Percentiles rank a stretch among this genome's conserved stretches.
Evolutionary conservation across 495 filamentous ascomycete species (phyloP).

Genomic region (Astrothelium subdiscretum): DNA sequence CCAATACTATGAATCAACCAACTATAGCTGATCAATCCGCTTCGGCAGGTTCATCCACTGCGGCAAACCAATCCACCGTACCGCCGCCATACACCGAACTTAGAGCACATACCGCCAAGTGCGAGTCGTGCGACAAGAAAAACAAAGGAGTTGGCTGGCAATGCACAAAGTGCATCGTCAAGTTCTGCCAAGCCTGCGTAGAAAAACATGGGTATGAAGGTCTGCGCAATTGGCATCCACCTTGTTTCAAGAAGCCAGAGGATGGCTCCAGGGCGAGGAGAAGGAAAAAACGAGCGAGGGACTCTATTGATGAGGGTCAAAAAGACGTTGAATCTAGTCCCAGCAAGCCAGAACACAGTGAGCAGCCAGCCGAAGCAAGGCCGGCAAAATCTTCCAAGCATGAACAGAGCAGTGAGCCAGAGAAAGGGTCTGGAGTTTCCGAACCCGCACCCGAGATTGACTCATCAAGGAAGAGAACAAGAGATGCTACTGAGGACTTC

Average conservation of each 20-base stretch:
- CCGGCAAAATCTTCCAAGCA: not conserved
- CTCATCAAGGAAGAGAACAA: too few species aligned
- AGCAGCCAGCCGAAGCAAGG: not conserved
- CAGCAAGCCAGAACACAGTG: not conserved
- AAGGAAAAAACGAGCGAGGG: not conserved
- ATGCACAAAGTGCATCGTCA: not conserved
- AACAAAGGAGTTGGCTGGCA: not conserved
- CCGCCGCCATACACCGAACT: not conserved
- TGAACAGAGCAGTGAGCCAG: not conserved
- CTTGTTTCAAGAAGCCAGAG: not conserved
- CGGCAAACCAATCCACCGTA: not conserved
- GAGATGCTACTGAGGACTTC: too few species aligned
- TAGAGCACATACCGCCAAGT: conserved; percentile 2
- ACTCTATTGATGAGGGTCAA: not conserved
- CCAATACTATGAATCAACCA: too few species aligned
- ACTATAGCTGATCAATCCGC: too few species aligned
- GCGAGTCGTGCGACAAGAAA: conserved; percentile 2
- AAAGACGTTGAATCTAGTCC: not conserved
- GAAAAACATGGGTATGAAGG: not conserved
- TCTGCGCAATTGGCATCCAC: not conserved
- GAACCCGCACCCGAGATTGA: not conserved
- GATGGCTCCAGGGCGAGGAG: not conserved
- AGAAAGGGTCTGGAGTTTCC: not conserved
- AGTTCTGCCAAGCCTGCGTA: not conserved
- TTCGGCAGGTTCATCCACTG: not conserved